A percentile compares a stretch with the other conserved stretches of the same genome.
Conservation (phyloP, 768 basidiomycete genomes). For the Boletellus ananas region DNA sequence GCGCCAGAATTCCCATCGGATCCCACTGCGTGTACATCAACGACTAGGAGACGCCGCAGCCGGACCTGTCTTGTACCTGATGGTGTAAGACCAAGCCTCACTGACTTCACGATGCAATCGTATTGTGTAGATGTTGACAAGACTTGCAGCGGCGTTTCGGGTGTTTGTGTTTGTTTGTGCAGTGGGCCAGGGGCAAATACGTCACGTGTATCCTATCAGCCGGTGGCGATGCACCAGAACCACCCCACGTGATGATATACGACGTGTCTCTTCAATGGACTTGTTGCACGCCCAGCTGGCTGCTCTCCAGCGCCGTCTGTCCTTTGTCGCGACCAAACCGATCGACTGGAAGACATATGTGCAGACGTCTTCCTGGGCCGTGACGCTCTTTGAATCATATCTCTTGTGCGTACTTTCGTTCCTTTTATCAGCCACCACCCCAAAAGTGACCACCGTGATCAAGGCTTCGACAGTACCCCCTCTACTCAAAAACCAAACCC, state of each 20-base stretch:
- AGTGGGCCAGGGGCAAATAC: too few species aligned
- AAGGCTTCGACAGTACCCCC: constrained; percentile 76
- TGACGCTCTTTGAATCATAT: constrained; percentile 84
- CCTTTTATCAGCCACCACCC: neutral
- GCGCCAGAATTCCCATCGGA: too few species aligned
- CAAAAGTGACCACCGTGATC: neutral
- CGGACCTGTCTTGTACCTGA: too few species aligned
- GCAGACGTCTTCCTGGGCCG: constrained; percentile 70
- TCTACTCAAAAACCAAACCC: constrained; percentile 73
- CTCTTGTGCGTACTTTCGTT: constrained; percentile 58
- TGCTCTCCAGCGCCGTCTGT: constrained; percentile 55
- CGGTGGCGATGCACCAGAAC: neutral
- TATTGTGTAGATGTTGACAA: too few species aligned
- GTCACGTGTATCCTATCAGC: too few species aligned
- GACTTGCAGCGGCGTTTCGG: too few species aligned
- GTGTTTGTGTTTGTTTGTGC: too few species aligned
- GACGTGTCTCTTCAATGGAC: constrained; percentile 39
- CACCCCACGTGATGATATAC: neutral
- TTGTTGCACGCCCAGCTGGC: constrained; percentile 55
- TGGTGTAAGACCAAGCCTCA: too few species aligned
- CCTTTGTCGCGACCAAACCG: constrained; percentile 68
- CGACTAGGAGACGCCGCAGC: too few species aligned
- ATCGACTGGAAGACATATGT: constrained; percentile 83
- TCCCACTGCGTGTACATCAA: too few species aligned
- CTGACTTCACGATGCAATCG: too few species aligned